A percentile compares a stretch with the other conserved stretches of the same genome.
These are phyloP conservation scores for Pleurotus citrinopileatus DNA, from an alignment of 768 basidiomycete genomes.

Conservation along the genomic window DNA sequence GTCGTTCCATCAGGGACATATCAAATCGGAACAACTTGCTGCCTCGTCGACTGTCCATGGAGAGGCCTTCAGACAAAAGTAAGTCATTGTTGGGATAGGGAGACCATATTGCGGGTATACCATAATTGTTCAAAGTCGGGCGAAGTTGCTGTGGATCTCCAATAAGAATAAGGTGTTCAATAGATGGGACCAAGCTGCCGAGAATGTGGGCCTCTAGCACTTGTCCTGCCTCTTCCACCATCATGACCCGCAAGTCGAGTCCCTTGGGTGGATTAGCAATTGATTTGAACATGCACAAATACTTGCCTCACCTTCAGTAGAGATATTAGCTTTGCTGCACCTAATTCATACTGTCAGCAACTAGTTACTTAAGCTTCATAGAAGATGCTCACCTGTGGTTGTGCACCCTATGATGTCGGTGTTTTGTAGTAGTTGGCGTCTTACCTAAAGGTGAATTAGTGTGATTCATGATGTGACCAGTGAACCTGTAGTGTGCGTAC, in stretches of 20 bases:
- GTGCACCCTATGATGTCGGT: constrained; percentile 74
- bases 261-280: constrained; percentile 35
- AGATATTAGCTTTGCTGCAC: constrained; percentile 63
- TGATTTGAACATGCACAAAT: neutral
- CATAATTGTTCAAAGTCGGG: constrained; percentile 60
- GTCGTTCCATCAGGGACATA: constrained; percentile 74
- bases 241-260: constrained; percentile 54
- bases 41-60: constrained; percentile 64
- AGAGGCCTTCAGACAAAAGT: constrained; percentile 45
- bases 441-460: constrained; percentile 37
- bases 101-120: constrained; percentile 33
- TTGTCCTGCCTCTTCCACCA: constrained; percentile 83
- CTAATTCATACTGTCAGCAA: constrained; percentile 26
- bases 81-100: neutral
- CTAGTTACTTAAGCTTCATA: neutral
- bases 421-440: constrained; percentile 48
- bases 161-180: constrained; percentile 77
- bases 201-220: constrained; percentile 78
- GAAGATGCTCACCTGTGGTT: constrained; percentile 53
- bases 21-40: constrained; percentile 60
- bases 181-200: constrained; percentile 56
- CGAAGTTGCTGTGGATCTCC: constrained; percentile 78
- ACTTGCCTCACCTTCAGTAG: constrained; percentile 51
- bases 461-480: too few relatives aligned
- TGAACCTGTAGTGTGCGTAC: too few relatives aligned